Conservation (phyloP, 805 yeast species). For the Hanseniaspora lachancei region DNA sequence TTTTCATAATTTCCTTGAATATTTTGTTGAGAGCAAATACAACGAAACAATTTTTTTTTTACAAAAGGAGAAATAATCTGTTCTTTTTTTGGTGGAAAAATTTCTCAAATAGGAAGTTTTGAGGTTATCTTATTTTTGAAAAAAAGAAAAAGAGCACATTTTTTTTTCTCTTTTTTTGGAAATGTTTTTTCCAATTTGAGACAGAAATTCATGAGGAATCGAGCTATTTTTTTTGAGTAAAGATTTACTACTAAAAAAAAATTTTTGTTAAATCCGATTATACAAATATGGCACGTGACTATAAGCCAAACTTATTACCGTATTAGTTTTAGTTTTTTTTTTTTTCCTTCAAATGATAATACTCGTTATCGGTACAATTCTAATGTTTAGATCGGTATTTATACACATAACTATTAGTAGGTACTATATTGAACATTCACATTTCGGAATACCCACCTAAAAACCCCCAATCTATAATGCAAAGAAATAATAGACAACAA, state of each 20-base stretch:
- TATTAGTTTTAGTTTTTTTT: not conserved
- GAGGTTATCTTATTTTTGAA: not conserved
- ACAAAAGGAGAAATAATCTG: not conserved
- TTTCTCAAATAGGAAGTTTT: not conserved
- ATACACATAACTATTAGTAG: no score
- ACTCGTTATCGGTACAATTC: not conserved
- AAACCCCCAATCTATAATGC: not conserved
- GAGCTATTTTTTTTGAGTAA: no score
- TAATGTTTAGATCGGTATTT: no score
- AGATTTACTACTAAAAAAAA: no score
- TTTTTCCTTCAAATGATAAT: not conserved
- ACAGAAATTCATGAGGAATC: no score
- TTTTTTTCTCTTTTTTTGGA: no score
- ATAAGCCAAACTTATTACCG: not conserved
- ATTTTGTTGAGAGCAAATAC: no score
- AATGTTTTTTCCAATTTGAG: no score
- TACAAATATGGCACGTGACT: not conserved
- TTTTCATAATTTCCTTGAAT: no score
- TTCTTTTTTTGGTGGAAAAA: not conserved
- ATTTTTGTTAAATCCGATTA: not conserved
- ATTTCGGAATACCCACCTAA: not conserved
- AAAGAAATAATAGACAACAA: constrained; percentile 9
- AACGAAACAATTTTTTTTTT: no score
- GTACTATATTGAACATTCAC: no score
- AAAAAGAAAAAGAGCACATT: not conserved